Conservation (phyloP, 441 rosid species). For the Euphorbia celastroides region DNA sequence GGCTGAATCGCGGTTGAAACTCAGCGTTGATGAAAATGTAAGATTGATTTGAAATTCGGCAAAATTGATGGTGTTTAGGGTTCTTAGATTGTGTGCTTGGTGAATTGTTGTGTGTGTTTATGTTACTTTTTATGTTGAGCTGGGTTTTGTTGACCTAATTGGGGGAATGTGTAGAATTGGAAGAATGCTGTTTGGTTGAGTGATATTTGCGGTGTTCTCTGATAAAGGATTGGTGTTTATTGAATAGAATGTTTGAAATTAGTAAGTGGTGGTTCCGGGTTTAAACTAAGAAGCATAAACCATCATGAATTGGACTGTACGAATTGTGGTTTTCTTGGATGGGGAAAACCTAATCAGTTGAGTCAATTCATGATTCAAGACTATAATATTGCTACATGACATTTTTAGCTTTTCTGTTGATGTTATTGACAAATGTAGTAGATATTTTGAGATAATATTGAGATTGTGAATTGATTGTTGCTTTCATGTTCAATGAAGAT, state of each 20-base stretch:
- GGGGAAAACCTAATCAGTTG: background rate
- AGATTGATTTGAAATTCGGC: constrained; percentile 6
- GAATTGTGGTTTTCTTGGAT: background rate
- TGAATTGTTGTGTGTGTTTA: background rate
- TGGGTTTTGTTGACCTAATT: background rate
- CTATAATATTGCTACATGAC: background rate
- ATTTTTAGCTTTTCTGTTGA: background rate
- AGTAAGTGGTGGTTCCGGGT: background rate
- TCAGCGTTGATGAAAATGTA: constrained; percentile 66
- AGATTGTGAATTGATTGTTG: constrained; percentile 5
- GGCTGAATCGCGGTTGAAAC: constrained; percentile 51
- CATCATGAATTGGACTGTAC: background rate
- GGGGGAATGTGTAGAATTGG: constrained; percentile 2
- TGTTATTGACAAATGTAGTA: background rate
- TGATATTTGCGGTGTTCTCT: background rate
- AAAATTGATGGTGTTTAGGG: background rate
- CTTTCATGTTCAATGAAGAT: constrained; percentile 30
- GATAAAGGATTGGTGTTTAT: background rate
- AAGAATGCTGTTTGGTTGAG: background rate
- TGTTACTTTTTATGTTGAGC: background rate
- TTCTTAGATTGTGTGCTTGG: background rate
- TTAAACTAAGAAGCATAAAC: background rate
- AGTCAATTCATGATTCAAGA: background rate
- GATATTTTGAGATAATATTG: background rate
- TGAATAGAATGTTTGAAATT: background rate